Conservation (phyloP, 371 early-diverging fungal genomes). For the Mucor racemosus region DNA sequence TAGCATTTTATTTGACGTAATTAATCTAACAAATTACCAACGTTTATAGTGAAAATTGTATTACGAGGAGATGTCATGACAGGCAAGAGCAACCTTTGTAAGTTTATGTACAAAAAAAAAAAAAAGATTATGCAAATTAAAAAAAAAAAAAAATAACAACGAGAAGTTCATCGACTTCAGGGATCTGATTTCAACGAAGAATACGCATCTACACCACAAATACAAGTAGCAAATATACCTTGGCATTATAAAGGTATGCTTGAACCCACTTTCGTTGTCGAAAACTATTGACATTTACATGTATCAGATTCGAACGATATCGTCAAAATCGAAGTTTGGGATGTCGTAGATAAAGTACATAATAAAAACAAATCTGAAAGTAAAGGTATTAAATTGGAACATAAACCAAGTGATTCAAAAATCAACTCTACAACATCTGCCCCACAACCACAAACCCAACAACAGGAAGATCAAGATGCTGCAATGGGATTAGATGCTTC, state of each 20-base stretch:
- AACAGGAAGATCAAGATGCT: background rate
- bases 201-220: constrained; percentile 65
- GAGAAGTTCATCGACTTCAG: constrained; percentile 62
- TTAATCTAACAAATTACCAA: background rate
- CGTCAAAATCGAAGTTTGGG: constrained; percentile 75
- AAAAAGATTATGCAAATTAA: constrained; percentile 2
- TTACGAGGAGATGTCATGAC: constrained; percentile 72
- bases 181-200: constrained; percentile 55
- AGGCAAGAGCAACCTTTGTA: constrained; percentile 69
- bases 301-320: constrained; percentile 56
- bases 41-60: constrained; percentile 65
- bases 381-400: constrained; percentile 50
- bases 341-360: constrained; percentile 68
- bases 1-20: background rate
- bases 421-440: constrained; percentile 13
- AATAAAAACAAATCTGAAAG: constrained; percentile 31
- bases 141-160: background rate
- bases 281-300: background rate
- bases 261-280: background rate
- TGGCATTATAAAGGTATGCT: constrained; percentile 65
- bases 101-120: constrained; percentile 21
- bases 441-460: background rate
- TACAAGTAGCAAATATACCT: constrained; percentile 71
- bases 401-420: constrained; percentile 7
- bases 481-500: constrained; percentile 62